A percentile compares a stretch with the other conserved stretches of the same genome.
Conservation (phyloP, 2,329 filamentous ascomycete species). For the Helotiales sp. region DNA sequence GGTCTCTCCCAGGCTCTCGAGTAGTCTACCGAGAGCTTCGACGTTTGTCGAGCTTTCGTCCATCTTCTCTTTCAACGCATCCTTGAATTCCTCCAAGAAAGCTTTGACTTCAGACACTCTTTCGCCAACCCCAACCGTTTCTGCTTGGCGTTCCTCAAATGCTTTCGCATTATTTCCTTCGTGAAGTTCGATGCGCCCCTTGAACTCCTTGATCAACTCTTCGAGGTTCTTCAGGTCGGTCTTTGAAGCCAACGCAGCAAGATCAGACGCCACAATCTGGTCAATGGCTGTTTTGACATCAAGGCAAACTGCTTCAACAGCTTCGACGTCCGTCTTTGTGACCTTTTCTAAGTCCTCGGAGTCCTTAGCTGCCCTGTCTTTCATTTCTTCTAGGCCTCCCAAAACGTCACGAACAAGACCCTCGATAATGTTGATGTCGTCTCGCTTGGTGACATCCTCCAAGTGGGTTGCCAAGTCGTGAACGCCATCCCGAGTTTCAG, state of each 20-base stretch:
- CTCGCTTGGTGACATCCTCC: conserved; percentile 74
- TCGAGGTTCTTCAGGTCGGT: conserved; percentile 75
- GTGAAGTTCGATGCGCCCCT: conserved; percentile 69
- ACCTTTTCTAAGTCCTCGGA: conserved; percentile 60
- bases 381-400: conserved; percentile 75
- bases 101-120: conserved; percentile 79
- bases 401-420: conserved; percentile 80
- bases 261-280: conserved; percentile 72
- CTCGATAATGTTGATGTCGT: conserved; percentile 79
- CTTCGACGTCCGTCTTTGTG: conserved; percentile 81
- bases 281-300: conserved; percentile 83
- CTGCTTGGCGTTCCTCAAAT: conserved; percentile 82
- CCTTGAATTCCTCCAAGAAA: conserved; percentile 78
- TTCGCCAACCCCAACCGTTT: conserved; percentile 78
- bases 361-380: conserved; percentile 50
- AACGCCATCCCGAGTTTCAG: conserved; percentile 77
- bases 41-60: conserved; percentile 75
- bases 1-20: conserved; percentile 69
- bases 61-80: conserved; percentile 76
- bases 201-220: conserved; percentile 73
- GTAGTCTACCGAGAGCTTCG: conserved; percentile 72
- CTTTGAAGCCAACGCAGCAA: conserved; percentile 74
- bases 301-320: conserved; percentile 79
- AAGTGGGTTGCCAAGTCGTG: conserved; percentile 68
- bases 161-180: conserved; percentile 77